A percentile compares a stretch with the other conserved stretches of the same genome.
These are phyloP conservation scores for Cryphonectria naterciae DNA, from an alignment of 2,329 filamentous ascomycete species.

Conservation along the genomic window DNA sequence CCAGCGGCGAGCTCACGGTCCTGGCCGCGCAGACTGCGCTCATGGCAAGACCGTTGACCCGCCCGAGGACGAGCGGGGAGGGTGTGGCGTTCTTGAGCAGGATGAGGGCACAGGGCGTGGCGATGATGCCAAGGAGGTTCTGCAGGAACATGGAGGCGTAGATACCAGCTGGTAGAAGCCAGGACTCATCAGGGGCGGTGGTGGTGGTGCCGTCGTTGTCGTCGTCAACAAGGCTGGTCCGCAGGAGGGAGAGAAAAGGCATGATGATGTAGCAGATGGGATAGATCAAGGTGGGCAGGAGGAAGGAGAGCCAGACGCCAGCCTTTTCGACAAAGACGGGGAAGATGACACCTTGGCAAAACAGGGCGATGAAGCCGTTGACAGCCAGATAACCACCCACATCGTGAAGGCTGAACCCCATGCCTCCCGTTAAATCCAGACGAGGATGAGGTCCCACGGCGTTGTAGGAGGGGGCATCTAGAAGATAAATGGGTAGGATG, in stretches of 20 bases:
- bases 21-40: slow-evolving; percentile 72
- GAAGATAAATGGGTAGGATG: slow-evolving; percentile 48
- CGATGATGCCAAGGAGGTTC: slow-evolving; percentile 70
- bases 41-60: slow-evolving; percentile 74
- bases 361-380: slow-evolving; percentile 70
- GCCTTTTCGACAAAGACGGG: slow-evolving; percentile 49
- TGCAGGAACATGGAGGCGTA: slow-evolving; percentile 68
- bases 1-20: slow-evolving; percentile 70
- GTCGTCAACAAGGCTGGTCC: slow-evolving; percentile 34
- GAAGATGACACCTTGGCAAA: slow-evolving; percentile 69
- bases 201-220: slow-evolving; percentile 20
- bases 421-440: slow-evolving; percentile 59
- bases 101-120: slow-evolving; percentile 70
- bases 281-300: slow-evolving; percentile 67
- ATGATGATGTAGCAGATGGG: slow-evolving; percentile 71
- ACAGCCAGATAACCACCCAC: slow-evolving; percentile 71
- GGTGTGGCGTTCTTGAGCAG: slow-evolving; percentile 74
- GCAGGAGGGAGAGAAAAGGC: slow-evolving; percentile 67
- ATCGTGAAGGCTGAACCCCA: slow-evolving; percentile 67
- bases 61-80: slow-evolving; percentile 63
- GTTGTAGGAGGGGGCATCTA: slow-evolving; percentile 40
- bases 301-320: slow-evolving; percentile 69
- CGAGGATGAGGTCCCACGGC: slow-evolving; percentile 10
- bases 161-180: slow-evolving; percentile 61
- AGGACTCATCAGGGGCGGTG: not conserved